phyloP scores from a whole-genome alignment of 371 early-diverging fungal genomes.

The Mucor circinelloides region DNA sequence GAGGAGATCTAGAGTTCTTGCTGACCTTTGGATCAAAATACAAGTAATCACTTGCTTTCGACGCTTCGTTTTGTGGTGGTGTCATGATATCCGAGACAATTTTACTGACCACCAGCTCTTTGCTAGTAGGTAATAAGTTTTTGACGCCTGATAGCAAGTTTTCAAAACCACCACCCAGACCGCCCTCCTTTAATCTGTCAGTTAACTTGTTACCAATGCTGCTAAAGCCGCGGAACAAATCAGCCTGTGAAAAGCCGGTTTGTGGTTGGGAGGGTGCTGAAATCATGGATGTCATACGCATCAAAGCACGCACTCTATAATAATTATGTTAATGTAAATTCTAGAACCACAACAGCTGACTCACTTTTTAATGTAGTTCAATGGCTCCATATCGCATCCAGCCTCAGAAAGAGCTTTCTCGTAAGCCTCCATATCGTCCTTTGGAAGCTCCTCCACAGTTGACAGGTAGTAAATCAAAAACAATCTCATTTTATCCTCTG shows the following conservation, averaged over 20 bases:
- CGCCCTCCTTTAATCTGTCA: constrained; percentile 78
- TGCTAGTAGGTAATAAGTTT: constrained; percentile 88
- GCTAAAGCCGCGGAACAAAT: constrained; percentile 70
- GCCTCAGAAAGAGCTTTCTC: constrained; percentile 77
- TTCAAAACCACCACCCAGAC: constrained; percentile 80
- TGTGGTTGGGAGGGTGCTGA: constrained; percentile 52
- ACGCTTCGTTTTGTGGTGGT: constrained; percentile 52
- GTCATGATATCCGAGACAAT: constrained; percentile 88
- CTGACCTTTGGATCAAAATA: constrained; percentile 88
- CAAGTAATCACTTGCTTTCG: constrained; percentile 80
- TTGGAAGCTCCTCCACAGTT: constrained; percentile 69
- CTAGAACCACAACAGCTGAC: not conserved
- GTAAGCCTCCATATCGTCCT: constrained; percentile 81
- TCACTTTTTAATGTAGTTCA: constrained; percentile 83
- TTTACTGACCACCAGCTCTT: constrained; percentile 85
- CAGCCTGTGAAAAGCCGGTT: constrained; percentile 54
- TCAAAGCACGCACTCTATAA: constrained; percentile 67
- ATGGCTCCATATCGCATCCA: constrained; percentile 74
- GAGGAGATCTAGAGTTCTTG: constrained; percentile 46
- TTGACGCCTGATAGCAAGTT: constrained; percentile 92
- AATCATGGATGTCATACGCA: constrained; percentile 68
- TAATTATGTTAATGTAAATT: not conserved
- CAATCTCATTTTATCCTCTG: constrained; percentile 91
- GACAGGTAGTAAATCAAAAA: constrained; percentile 87
- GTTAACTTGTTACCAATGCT: constrained; percentile 88